Base-by-base conservation (phyloP, 768 basidiomycete genomes). In the Amanita subjunquillea region DNA sequence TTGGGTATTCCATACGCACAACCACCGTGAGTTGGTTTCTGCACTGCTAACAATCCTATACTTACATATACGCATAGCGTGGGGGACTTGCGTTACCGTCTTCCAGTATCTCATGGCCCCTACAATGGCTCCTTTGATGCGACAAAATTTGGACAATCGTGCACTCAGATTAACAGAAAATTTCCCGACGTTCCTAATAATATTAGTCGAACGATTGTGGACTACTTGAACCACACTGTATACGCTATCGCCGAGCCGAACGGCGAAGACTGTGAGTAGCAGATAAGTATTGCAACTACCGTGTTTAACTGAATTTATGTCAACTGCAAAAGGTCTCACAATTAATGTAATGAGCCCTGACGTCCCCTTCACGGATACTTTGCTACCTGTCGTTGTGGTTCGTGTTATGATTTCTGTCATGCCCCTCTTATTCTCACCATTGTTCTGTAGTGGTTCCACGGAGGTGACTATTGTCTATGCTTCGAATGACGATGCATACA, bases 351-450 rank as follows among this genome's bases (percentile, higher is more conserved):
- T 72, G 9, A 58, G 55, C 6, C 73, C 76, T n/a, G 54, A 60
- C 4, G 53, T 54, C 47, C 48, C 64, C 2, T 58, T 58, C 1
- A 38, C 60, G 0, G 54, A 57, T 1, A 62, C 63, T 13, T 65
- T 62, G 29, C 58, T 76, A 5, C 76, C 76, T 2, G 70, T 77
- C 3, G 57, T 73, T 3, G 67, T 73, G 15, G 75, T 76, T 47
- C 45, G 63, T 56, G 56, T 7, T n/a, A 30, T 20, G 34, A 34
- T 13, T 34, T 5, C 12, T 12, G 10, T 13, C 34, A 34, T 34
- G 34, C 13, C 12, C 4, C 12, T 34, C 12, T 34, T 13, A 34
- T 34, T 34, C 34, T 34, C 34, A 34, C 5, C 34, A 22, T 51
- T 55, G 2, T 57, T 15, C 37, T 36, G 3, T 27, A 70, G 68